A percentile compares a stretch with the other conserved stretches of the same genome.
Conservation (phyloP, 2,329 filamentous ascomycete genomes). For the Nakataea oryzae region DNA sequence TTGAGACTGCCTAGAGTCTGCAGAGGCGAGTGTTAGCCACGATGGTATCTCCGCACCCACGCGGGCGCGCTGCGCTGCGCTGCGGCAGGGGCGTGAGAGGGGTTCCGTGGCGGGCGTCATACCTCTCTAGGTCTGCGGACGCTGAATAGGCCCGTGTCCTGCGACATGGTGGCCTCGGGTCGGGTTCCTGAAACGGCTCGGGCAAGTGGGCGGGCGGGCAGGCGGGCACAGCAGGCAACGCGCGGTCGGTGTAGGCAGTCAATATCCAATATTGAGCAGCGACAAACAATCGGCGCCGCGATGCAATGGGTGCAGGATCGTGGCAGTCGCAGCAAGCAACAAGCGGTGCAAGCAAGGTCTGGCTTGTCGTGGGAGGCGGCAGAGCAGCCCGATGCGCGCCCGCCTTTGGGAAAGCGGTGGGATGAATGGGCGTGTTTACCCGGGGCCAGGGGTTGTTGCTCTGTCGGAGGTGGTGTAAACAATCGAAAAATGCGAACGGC, state of each 20-base stretch:
- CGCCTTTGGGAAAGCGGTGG: not conserved
- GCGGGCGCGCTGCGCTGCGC: not conserved
- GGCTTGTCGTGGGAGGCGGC: not conserved
- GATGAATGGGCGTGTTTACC: not conserved
- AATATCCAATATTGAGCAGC: not conserved
- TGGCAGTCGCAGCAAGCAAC: not conserved
- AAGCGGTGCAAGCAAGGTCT: not conserved
- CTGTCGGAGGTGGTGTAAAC: constrained; percentile 1
- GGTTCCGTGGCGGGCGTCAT: constrained; percentile 12
- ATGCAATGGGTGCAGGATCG: not conserved
- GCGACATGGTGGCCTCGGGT: constrained; percentile 55
- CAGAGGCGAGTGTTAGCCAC: not conserved
- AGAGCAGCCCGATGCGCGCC: not conserved
- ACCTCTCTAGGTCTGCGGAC: constrained; percentile 88
- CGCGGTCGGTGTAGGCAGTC: no score
- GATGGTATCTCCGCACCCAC: not conserved
- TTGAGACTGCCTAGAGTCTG: constrained; percentile 82
- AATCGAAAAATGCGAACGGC: constrained; percentile 2
- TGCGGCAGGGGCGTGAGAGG: not conserved
- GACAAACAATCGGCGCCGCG: not conserved
- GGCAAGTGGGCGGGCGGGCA: not conserved
- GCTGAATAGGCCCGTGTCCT: constrained; percentile 81
- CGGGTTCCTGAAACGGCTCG: not conserved
- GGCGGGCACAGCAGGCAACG: not conserved
- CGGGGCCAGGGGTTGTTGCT: not conserved